phyloP scores from a whole-genome alignment of 2,329 filamentous ascomycete species.

The Byssothecium circinans region DNA sequence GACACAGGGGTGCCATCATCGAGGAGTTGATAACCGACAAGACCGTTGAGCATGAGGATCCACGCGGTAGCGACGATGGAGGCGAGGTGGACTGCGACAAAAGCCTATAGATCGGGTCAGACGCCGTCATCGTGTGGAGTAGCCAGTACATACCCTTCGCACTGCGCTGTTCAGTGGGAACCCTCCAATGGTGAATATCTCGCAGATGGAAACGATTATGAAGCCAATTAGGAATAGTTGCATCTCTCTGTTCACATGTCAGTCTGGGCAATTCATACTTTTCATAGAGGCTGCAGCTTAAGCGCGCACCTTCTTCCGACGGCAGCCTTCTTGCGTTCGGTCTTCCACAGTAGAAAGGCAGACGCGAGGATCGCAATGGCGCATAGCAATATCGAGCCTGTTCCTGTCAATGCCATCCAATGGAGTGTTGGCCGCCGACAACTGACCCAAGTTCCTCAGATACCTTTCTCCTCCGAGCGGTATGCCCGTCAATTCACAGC shows the following conservation, averaged over 20 bases:
- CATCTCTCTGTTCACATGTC: constrained; percentile 72
- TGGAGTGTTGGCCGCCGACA: constrained; percentile 8
- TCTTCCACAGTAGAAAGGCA: constrained; percentile 71
- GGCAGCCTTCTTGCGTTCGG: constrained; percentile 87
- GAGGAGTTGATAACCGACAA: constrained; percentile 89
- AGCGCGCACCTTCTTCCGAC: constrained; percentile 79
- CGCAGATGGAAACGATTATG: constrained; percentile 86
- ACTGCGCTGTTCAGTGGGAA: constrained; percentile 74
- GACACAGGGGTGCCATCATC: constrained; percentile 92
- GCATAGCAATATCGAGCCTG: constrained; percentile 84
- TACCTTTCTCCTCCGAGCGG: constrained; percentile 64
- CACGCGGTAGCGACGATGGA: constrained; percentile 85
- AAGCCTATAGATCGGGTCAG: constrained; percentile 60
- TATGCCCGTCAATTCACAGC: constrained; percentile 78
- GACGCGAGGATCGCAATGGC: constrained; percentile 73
- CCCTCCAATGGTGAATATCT: constrained; percentile 92
- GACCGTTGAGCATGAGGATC: constrained; percentile 87
- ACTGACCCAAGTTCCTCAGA: constrained; percentile 80
- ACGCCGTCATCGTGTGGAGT: neutral
- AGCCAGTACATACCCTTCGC: constrained; percentile 64
- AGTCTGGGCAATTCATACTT: too few relatives aligned
- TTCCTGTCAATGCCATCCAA: constrained; percentile 27
- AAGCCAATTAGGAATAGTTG: constrained; percentile 89
- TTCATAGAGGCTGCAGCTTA: neutral
- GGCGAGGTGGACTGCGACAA: constrained; percentile 87